phyloP scores from a whole-genome alignment of 73 alveolate genomes.

The Uronychia setigera region DNA sequence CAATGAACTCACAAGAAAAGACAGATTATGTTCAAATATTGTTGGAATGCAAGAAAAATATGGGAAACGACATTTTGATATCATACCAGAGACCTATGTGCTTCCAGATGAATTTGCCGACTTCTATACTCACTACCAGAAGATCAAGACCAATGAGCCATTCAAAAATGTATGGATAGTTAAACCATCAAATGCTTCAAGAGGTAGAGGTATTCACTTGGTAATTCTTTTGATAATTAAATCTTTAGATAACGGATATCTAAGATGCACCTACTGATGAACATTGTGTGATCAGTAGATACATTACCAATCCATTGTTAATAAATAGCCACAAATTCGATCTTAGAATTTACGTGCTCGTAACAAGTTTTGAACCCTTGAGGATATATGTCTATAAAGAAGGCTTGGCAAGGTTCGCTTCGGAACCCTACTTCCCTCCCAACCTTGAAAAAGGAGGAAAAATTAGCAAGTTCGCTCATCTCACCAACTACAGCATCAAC shows the following conservation, averaged over 20 bases:
- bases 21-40: slow-evolving; percentile 69
- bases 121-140: slow-evolving; percentile 79
- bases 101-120: slow-evolving; percentile 89
- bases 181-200: slow-evolving; percentile 82
- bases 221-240: slow-evolving; percentile 71
- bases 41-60: slow-evolving; percentile 67
- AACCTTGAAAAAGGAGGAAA: slow-evolving; percentile 39
- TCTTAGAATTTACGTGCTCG: slow-evolving; percentile 81
- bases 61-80: slow-evolving; percentile 60
- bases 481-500: slow-evolving; percentile 85
- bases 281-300: slow-evolving; percentile 80
- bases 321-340: slow-evolving; percentile 86
- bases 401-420: slow-evolving; percentile 87
- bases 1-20: slow-evolving; percentile 84
- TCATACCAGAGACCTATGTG: slow-evolving; percentile 86
- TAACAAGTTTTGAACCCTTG: slow-evolving; percentile 86
- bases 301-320: slow-evolving; percentile 85
- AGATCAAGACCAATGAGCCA: slow-evolving; percentile 63
- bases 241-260: slow-evolving; percentile 64
- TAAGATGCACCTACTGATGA: slow-evolving; percentile 77
- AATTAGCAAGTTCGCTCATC: slow-evolving; percentile 77
- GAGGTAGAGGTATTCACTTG: slow-evolving; percentile 86
- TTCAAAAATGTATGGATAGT: slow-evolving; percentile 80
- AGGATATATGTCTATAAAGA: slow-evolving; percentile 83
- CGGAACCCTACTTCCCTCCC: slow-evolving; percentile 72